Base-by-base conservation (phyloP, 1,139 yeast genomes). In the Protomyces macrosporus region DNA sequence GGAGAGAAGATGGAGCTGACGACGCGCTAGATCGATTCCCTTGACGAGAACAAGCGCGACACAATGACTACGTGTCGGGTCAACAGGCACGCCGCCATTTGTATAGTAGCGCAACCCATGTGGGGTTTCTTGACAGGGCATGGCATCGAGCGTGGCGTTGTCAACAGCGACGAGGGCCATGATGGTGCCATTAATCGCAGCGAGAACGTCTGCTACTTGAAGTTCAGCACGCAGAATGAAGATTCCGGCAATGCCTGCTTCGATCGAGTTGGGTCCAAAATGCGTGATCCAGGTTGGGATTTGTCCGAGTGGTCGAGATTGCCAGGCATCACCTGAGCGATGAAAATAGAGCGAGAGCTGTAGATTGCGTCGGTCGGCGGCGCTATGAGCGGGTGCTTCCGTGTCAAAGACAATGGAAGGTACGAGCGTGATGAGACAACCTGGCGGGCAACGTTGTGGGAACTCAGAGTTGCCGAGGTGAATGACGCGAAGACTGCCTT, bases 321-420 rank as follows among this genome's bases (percentile, higher is more conserved):
- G 12, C 14, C 32, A 42, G 48, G 30, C 48, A 35, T n/a, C 23
- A 34, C 40, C 48, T 7, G 54, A 10, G 33, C 40, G 65, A 57
- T 76, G 77, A 34, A 77, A 70, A 60, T 77, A 77, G n/a, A 72
- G 45, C 58, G 75, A 65, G 2, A 70, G 66, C 54, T 75, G 75
- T 39, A 76, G 69, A 5, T 69, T 69, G 12, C 79, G 69, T 53
- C 72, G 56, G 52, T 77, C 78, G 1, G 77, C 70, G 0, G 77
- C 67, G 3, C 73, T 68, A 68, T 14, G 4, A 16, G 54, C 39
- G n/a, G 53, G 33, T 7, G 48, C 10, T 6, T 14, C 9, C 23
- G 23, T 23, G 23, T 23, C 23, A 23, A 23, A 23, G 34, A 16
- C 53, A 48, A 40, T 63, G 1, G 16, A 30, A 32, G 50, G 42